Conservation (phyloP, 176 grass and related monocot genomes). For the Paspalum notatum region DNA sequence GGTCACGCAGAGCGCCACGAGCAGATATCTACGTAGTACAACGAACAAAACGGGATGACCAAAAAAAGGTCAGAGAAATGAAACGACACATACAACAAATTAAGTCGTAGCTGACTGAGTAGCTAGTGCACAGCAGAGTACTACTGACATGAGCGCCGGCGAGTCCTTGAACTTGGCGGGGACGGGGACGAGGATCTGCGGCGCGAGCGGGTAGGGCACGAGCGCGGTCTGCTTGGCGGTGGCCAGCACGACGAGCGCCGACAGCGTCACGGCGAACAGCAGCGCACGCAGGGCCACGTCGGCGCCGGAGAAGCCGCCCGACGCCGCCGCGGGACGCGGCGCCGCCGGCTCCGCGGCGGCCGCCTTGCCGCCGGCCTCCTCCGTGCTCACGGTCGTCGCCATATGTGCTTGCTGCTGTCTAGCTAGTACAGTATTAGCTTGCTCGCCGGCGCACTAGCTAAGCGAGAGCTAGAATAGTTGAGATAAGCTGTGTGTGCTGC, state of each 20-base stretch:
- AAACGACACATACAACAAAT: too few relatives aligned
- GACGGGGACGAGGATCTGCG: background rate
- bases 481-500: too few relatives aligned
- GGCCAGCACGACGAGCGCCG: constrained; percentile 59
- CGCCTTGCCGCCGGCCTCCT: constrained; percentile 20
- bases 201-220: background rate
- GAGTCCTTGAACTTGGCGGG: constrained; percentile 71
- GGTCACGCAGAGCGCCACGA: constrained; percentile 56
- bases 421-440: too few relatives aligned
- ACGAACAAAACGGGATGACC: too few relatives aligned
- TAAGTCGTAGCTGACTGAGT: too few relatives aligned
- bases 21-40: constrained; percentile 64
- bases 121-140: too few relatives aligned
- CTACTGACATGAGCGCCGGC: constrained; percentile 72
- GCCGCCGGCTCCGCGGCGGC: background rate
- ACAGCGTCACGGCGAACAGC: constrained; percentile 54
- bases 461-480: too few relatives aligned
- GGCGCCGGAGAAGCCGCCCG: constrained; percentile 2
- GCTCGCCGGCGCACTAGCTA: too few relatives aligned
- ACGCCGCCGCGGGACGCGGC: background rate
- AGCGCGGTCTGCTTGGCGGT: constrained; percentile 60
- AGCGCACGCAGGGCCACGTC: constrained; percentile 50
- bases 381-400: constrained; percentile 18
- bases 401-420: too few relatives aligned
- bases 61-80: too few relatives aligned